Conservation (phyloP, 2,329 filamentous ascomycete species). For the Colletotrichum orchidophilum region DNA sequence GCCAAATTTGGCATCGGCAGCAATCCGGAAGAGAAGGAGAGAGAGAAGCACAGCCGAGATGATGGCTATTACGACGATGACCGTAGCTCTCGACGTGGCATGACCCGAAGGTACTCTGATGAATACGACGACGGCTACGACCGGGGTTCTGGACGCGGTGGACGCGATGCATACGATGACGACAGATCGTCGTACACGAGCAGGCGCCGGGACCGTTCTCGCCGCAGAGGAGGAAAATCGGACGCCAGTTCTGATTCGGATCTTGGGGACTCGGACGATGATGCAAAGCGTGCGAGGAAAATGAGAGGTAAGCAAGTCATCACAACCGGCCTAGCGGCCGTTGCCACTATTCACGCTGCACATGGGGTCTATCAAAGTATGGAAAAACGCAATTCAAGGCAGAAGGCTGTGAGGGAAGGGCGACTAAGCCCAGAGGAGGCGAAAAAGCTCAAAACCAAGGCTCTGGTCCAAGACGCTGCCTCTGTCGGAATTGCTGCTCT, state of each 20-base stretch:
- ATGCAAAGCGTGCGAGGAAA: constrained; percentile 63
- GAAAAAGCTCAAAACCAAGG: constrained; percentile 66
- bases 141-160: constrained; percentile 49
- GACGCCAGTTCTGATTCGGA: constrained; percentile 63
- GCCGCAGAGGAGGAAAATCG: constrained; percentile 51
- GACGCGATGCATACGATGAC: constrained; percentile 54
- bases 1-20: constrained; percentile 69
- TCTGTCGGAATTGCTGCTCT: constrained; percentile 66
- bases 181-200: constrained; percentile 53
- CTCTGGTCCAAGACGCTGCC: constrained; percentile 66
- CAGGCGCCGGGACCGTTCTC: constrained; percentile 48
- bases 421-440: constrained; percentile 60
- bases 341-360: constrained; percentile 69
- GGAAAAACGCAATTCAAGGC: constrained; percentile 63
- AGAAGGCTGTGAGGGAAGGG: constrained; percentile 64
- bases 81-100: constrained; percentile 47
- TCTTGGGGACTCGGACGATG: constrained; percentile 66
- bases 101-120: constrained; percentile 51
- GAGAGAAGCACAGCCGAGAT: constrained; percentile 47
- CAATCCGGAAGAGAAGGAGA: constrained; percentile 52
- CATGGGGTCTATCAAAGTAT: constrained; percentile 67
- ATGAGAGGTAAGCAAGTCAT: constrained; percentile 71
- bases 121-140: constrained; percentile 58
- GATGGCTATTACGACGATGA: constrained; percentile 56
- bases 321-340: constrained; percentile 64